phyloP scores from a whole-genome alignment of 2,329 filamentous ascomycete genomes.

The Ophiostoma australiae region DNA sequence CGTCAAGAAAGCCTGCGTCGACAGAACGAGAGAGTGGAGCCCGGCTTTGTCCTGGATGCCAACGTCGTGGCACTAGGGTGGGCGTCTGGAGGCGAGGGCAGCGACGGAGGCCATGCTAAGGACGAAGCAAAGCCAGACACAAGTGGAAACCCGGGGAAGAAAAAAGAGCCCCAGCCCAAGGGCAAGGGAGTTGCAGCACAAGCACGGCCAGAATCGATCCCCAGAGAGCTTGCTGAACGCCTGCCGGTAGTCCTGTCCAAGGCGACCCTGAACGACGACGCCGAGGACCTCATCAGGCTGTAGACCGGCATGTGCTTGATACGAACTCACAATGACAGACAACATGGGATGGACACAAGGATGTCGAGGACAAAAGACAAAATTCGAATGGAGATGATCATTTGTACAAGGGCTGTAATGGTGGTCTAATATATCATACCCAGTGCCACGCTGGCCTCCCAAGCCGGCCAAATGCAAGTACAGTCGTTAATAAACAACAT shows the following conservation, averaged over 20 bases:
- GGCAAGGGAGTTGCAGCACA: not conserved
- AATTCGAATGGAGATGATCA: slow-evolving; percentile 17
- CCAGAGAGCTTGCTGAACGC: not conserved
- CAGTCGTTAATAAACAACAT: not conserved
- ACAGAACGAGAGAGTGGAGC: slow-evolving; percentile 17
- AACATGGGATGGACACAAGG: not conserved
- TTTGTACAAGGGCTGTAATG: slow-evolving; percentile 1
- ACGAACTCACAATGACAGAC: not conserved
- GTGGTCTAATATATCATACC: not conserved
- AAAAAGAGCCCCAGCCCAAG: not conserved
- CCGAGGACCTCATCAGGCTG: slow-evolving; percentile 19
- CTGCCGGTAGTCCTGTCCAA: not conserved
- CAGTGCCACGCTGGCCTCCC: not conserved
- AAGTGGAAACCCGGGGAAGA: not conserved
- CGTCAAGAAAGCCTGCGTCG: slow-evolving; percentile 31
- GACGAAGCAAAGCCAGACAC: not conserved
- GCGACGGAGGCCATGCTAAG: slow-evolving; percentile 31
- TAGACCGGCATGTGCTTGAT: not conserved
- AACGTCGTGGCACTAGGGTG: slow-evolving; percentile 30
- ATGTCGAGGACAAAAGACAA: not conserved
- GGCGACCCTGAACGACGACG: not conserved
- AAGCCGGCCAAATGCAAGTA: not conserved
- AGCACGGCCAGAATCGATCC: not conserved
- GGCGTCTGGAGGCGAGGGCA: slow-evolving; percentile 33
- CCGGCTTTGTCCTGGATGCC: slow-evolving; percentile 9